Conservation (phyloP, 108 stramenopile genomes). For the Ochromonas danica region DNA sequence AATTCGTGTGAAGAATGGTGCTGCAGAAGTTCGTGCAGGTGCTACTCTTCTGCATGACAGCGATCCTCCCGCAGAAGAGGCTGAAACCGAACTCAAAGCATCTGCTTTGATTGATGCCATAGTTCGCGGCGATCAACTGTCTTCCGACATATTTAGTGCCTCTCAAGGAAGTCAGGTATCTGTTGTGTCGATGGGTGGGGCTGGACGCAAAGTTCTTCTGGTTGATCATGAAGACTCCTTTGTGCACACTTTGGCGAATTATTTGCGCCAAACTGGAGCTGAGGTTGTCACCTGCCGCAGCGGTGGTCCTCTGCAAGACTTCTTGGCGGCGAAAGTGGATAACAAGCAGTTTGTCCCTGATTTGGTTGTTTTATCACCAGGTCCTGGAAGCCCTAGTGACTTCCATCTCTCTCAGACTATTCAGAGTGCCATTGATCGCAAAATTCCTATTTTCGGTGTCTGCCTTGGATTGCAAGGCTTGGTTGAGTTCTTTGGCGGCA, state of each 20-base stretch:
- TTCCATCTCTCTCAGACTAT: constrained; percentile 81
- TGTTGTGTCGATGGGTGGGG: constrained; percentile 53
- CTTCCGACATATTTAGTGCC: constrained; percentile 43
- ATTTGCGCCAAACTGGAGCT: constrained; percentile 93
- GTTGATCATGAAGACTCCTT: constrained; percentile 97
- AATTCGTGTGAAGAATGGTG: constrained; percentile 82
- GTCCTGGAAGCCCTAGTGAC: constrained; percentile 90
- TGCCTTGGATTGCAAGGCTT: constrained; percentile 96
- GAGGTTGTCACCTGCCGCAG: constrained; percentile 80
- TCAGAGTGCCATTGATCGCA: constrained; percentile 66
- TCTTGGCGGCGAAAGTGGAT: not conserved
- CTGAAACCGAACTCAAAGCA: constrained; percentile 95
- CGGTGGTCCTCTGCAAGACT: constrained; percentile 62
- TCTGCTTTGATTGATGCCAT: constrained; percentile 94
- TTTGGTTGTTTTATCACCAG: constrained; percentile 84
- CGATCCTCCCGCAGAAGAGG: constrained; percentile 82
- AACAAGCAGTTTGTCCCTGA: constrained; percentile 37
- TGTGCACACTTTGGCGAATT: constrained; percentile 96
- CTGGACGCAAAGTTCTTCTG: constrained; percentile 78
- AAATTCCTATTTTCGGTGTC: constrained; percentile 91
- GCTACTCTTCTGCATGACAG: constrained; percentile 93
- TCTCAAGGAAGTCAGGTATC: constrained; percentile 47
- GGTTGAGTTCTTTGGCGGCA: constrained; percentile 94
- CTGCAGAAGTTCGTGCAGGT: constrained; percentile 87
- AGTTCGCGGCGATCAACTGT: constrained; percentile 35